Conservation (phyloP, 2,329 filamentous ascomycete genomes). For the Berkeleyomyces rouxiae region DNA sequence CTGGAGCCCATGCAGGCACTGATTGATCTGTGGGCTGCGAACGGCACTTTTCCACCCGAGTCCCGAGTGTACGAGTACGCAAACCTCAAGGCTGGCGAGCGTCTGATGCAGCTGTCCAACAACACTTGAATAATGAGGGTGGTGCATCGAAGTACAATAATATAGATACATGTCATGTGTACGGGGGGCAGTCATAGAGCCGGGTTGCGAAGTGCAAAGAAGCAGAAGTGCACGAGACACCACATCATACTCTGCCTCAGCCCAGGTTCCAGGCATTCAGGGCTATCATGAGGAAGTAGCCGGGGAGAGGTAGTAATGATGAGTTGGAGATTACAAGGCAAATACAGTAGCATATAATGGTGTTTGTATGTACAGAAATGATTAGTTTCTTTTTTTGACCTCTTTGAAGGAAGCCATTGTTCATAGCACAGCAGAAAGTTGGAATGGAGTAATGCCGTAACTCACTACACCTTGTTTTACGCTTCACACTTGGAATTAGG, state of each 20-base stretch:
- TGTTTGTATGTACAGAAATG: not conserved
- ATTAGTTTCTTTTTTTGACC: not conserved
- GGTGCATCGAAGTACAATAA: not conserved
- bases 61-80: slow-evolving; percentile 51
- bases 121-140: not conserved
- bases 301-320: not conserved
- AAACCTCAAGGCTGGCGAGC: slow-evolving; percentile 43
- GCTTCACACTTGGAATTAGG: too few relatives aligned
- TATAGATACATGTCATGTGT: not conserved
- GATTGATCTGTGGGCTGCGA: slow-evolving; percentile 79
- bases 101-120: slow-evolving; percentile 32
- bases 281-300: not conserved
- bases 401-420: too few relatives aligned
- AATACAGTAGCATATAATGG: not conserved
- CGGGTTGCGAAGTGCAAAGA: not conserved
- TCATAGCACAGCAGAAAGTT: not conserved
- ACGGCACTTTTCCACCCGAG: slow-evolving; percentile 70
- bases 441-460: too few relatives aligned
- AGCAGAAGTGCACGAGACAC: not conserved
- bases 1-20: slow-evolving; percentile 91
- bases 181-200: not conserved
- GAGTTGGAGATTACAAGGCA: not conserved
- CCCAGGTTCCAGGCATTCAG: not conserved
- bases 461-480: too few relatives aligned
- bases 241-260: not conserved